A percentile compares a stretch with the other conserved stretches of the same genome.
phyloP scores from a whole-genome alignment of 2,329 filamentous ascomycete species.

The Orbilia javanica region DNA sequence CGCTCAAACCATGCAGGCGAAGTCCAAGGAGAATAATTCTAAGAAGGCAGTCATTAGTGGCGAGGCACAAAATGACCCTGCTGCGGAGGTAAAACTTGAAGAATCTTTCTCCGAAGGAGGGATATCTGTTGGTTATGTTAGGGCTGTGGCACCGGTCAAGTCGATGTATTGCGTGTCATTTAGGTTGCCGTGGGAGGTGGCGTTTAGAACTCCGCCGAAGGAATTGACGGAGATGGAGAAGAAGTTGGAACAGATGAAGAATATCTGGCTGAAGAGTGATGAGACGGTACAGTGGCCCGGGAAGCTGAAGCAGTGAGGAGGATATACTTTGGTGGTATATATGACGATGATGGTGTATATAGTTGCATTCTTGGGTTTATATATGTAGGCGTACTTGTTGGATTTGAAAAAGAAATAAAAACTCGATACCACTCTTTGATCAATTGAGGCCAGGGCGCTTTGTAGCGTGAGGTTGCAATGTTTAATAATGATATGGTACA shows the following conservation, averaged over 20 bases:
- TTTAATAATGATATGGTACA: constrained; percentile 2
- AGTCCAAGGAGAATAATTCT: constrained; percentile 66
- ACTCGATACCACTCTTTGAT: constrained; percentile 37
- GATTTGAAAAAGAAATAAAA: constrained; percentile 25
- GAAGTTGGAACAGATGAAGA: constrained; percentile 81
- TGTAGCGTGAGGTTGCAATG: not conserved
- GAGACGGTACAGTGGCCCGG: constrained; percentile 36
- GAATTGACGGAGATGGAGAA: constrained; percentile 79
- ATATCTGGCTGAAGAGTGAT: constrained; percentile 38
- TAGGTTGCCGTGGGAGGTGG: constrained; percentile 82
- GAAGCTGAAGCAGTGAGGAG: constrained; percentile 33
- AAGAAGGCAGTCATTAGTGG: constrained; percentile 67
- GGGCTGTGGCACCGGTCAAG: constrained; percentile 92
- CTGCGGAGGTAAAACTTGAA: not conserved
- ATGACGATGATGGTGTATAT: constrained; percentile 18
- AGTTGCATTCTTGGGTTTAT: constrained; percentile 7
- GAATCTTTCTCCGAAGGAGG: constrained; percentile 64
- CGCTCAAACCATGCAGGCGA: constrained; percentile 4
- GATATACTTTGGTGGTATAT: not conserved
- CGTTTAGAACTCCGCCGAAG: constrained; percentile 75
- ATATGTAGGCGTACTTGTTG: constrained; percentile 17
- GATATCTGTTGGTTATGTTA: constrained; percentile 74
- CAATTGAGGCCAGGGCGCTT: not conserved
- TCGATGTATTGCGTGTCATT: constrained; percentile 97
- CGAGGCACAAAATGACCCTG: constrained; percentile 44